phyloP scores from a whole-genome alignment of 257 asterid species.

The Solanum bulbocastanum region DNA sequence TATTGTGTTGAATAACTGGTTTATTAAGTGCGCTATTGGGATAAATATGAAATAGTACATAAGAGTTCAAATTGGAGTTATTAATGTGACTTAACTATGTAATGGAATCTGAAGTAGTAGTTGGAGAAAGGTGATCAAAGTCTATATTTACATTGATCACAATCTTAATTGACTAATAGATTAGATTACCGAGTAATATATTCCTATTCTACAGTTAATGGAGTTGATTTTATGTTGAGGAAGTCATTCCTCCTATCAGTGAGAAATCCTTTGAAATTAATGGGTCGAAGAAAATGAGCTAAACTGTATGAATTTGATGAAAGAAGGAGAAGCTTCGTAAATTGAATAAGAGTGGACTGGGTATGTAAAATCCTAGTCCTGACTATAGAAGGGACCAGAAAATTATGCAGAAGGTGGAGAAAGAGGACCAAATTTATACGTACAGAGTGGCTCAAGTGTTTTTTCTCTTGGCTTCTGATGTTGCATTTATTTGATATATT shows the following conservation, averaged over 20 bases:
- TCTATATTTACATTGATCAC: background rate
- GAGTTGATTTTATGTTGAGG: background rate
- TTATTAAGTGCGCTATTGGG: background rate
- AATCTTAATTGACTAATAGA: background rate
- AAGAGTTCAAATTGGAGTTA: background rate
- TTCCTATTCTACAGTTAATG: background rate
- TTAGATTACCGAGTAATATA: background rate
- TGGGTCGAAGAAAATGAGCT: background rate
- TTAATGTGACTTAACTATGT: background rate
- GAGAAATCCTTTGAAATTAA: background rate
- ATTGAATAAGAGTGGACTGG: background rate
- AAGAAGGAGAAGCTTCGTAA: background rate
- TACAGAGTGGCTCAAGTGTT: background rate
- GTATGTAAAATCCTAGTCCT: background rate
- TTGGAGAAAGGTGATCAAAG: background rate
- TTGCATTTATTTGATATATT: background rate
- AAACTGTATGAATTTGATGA: background rate
- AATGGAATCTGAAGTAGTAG: background rate
- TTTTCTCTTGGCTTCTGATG: background rate
- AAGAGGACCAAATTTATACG: background rate
- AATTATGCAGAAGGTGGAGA: background rate
- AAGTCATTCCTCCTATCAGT: background rate
- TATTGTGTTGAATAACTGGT: background rate
- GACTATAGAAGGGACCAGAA: background rate
- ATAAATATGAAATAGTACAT: background rate